Percentiles rank a stretch among this genome's conserved stretches.
Conservation (phyloP, 2,329 filamentous ascomycete genomes). For the Aspergillus ochraceus region DNA sequence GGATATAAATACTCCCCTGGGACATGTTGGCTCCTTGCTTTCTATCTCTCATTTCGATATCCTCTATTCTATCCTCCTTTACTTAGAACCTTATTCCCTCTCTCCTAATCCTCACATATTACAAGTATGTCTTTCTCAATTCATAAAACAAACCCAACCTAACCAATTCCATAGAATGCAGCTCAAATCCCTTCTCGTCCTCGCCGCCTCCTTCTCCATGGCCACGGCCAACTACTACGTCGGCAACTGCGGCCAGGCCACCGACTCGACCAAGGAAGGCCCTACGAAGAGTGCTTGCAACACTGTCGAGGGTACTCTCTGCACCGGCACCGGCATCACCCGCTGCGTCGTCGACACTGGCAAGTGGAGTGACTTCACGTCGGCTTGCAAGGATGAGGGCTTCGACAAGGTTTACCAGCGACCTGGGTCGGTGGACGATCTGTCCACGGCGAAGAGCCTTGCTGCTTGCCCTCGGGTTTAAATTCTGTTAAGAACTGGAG, state of each 20-base stretch:
- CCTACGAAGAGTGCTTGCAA: neutral
- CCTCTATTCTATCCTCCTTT: too few species aligned
- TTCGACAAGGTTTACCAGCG: too few species aligned
- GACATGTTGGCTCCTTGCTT: neutral
- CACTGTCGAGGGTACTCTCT: neutral
- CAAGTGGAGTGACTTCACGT: neutral
- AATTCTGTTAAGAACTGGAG: too few species aligned
- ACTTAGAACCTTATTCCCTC: neutral
- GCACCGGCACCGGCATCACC: neutral
- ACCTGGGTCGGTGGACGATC: too few species aligned
- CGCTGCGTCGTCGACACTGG: neutral
- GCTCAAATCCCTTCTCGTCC: neutral
- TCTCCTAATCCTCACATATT: too few species aligned
- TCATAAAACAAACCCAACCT: neutral
- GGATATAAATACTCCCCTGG: neutral
- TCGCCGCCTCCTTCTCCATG: neutral
- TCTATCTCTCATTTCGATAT: too few species aligned
- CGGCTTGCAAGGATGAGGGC: too few species aligned
- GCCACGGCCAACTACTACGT: slow-evolving; percentile 1
- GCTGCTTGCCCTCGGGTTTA: too few species aligned
- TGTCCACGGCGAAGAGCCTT: too few species aligned
- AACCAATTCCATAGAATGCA: neutral
- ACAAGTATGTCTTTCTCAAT: neutral
- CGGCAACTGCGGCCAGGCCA: neutral
- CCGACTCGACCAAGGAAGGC: neutral